Percentiles rank a stretch among this genome's conserved stretches.
phyloP scores from a whole-genome alignment of 139 green algal species.

The Chloropicon primus region DNA sequence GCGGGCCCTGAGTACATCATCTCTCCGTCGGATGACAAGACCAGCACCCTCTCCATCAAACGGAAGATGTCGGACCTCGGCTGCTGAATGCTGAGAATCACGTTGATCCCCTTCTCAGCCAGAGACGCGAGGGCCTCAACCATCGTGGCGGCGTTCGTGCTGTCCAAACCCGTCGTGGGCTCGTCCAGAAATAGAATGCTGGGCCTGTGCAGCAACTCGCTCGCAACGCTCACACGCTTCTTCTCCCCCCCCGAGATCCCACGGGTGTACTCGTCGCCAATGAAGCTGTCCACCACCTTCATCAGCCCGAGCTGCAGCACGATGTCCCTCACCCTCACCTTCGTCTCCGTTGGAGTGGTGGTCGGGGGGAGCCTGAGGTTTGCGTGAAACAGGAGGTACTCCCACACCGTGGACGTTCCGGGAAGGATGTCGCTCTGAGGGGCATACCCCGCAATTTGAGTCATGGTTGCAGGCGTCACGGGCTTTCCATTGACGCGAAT shows the following conservation, averaged over 20 bases:
- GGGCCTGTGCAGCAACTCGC: conserved; percentile 52
- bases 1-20: conserved; percentile 11
- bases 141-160: conserved; percentile 49
- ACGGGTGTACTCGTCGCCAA: conserved; percentile 41
- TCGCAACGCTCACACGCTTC: conserved; percentile 67
- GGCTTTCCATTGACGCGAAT: conserved; percentile 28
- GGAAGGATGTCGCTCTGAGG: background rate
- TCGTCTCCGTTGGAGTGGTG: background rate
- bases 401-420: conserved; percentile 43
- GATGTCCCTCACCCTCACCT: background rate
- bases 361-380: conserved; percentile 32
- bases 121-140: conserved; percentile 21
- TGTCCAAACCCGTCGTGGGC: conserved; percentile 49
- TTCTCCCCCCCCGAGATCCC: conserved; percentile 61
- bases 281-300: conserved; percentile 30
- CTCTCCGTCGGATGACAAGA: conserved; percentile 19
- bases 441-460: background rate
- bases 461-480: background rate
- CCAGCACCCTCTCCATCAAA: conserved; percentile 38
- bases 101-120: background rate
- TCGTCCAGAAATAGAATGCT: conserved; percentile 62
- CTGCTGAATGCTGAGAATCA: conserved; percentile 3
- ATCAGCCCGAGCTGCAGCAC: conserved; percentile 28
- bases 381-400: conserved; percentile 63
- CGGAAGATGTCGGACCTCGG: conserved; percentile 37